These are phyloP conservation scores for Aspergillus jensenii DNA, from an alignment of 2,329 filamentous ascomycete species.

Conservation along the genomic window DNA sequence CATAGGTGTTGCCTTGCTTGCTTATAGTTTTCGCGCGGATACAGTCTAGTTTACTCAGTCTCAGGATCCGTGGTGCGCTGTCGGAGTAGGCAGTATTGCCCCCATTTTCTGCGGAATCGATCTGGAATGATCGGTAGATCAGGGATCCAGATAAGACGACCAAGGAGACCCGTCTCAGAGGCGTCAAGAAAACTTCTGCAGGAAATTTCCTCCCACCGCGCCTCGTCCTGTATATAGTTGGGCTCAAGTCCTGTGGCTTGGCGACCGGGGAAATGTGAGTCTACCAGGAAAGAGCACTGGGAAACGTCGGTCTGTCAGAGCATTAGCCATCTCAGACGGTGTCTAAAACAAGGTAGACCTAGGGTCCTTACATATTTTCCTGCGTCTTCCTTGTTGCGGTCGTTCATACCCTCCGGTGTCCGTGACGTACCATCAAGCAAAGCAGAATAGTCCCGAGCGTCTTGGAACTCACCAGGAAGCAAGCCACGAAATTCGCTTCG, in stretches of 20 bases:
- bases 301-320: slow-evolving; percentile 61
- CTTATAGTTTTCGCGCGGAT: not conserved
- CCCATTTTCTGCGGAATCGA: slow-evolving; percentile 74
- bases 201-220: slow-evolving; percentile 74
- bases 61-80: slow-evolving; percentile 41
- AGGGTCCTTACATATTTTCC: slow-evolving; percentile 71
- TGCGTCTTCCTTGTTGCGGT: slow-evolving; percentile 80
- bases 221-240: slow-evolving; percentile 70
- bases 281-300: slow-evolving; percentile 79
- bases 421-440: slow-evolving; percentile 83
- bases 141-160: slow-evolving; percentile 80
- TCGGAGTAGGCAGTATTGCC: slow-evolving; percentile 79
- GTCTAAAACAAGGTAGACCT: not conserved
- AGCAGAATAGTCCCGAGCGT: slow-evolving; percentile 67
- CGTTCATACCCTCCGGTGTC: slow-evolving; percentile 82
- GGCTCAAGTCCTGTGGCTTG: slow-evolving; percentile 69
- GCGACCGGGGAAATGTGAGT: slow-evolving; percentile 72
- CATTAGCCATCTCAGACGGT: slow-evolving; percentile 10
- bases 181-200: slow-evolving; percentile 83
- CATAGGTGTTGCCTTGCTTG: not conserved
- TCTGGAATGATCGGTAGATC: slow-evolving; percentile 68
- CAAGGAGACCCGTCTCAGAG: slow-evolving; percentile 68
- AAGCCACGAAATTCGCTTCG: slow-evolving; percentile 87
- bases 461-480: slow-evolving; percentile 84
- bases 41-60: not conserved